These are phyloP conservation scores for Fusarium nodosum DNA, from an alignment of 2,329 filamentous ascomycete species.

Conservation along the genomic window DNA sequence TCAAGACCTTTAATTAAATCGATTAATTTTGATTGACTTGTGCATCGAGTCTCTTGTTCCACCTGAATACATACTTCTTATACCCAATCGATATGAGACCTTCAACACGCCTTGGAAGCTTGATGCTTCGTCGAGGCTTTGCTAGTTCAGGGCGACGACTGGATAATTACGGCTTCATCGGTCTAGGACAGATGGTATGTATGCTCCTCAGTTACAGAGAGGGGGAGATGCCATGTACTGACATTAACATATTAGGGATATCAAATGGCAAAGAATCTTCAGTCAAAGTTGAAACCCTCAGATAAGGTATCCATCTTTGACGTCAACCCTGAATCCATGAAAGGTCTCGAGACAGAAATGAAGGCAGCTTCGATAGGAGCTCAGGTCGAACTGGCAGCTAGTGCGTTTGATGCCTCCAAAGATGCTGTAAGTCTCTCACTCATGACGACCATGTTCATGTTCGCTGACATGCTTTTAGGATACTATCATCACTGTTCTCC, in stretches of 20 bases:
- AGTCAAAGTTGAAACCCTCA: slow-evolving; percentile 65
- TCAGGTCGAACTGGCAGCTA: slow-evolving; percentile 60
- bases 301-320: slow-evolving; percentile 69
- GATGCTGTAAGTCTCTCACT: slow-evolving; percentile 63
- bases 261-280: slow-evolving; percentile 74
- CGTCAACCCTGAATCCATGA: slow-evolving; percentile 65
- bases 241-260: slow-evolving; percentile 61
- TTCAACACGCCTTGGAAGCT: slow-evolving; percentile 46
- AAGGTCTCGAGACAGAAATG: slow-evolving; percentile 64
- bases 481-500: slow-evolving; percentile 88
- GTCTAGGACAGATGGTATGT: slow-evolving; percentile 72
- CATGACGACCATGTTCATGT: background rate
- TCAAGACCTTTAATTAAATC: background rate
- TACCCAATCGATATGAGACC: slow-evolving; percentile 37
- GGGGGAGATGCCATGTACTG: background rate
- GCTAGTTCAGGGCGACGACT: slow-evolving; percentile 62
- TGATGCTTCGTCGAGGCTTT: slow-evolving; percentile 63
- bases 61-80: background rate
- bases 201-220: background rate
- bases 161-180: slow-evolving; percentile 71
- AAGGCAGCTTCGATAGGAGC: slow-evolving; percentile 61
- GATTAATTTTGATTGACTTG: background rate
- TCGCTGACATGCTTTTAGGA: slow-evolving; percentile 67
- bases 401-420: slow-evolving; percentile 63
- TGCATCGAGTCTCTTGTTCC: background rate